A percentile compares a stretch with the other conserved stretches of the same genome.
phyloP scores from a whole-genome alignment of 2,329 filamentous ascomycete genomes.

The Epichloe aotearoae region DNA sequence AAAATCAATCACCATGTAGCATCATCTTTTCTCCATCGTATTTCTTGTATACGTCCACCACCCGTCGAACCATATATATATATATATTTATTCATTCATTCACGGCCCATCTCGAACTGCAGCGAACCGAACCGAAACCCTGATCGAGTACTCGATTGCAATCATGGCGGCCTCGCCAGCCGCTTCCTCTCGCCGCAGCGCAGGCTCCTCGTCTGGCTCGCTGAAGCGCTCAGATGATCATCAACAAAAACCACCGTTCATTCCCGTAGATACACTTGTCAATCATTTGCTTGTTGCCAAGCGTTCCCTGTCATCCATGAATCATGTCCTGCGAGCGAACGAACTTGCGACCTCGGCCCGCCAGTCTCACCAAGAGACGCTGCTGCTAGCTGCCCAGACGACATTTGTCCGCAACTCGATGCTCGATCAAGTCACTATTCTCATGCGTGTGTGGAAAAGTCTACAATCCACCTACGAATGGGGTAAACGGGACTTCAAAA shows the following conservation, averaged over 20 bases:
- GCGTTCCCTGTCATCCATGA: constrained; percentile 72
- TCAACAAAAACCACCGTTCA: constrained; percentile 7
- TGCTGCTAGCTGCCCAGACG: constrained; percentile 56
- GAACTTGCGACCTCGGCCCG: constrained; percentile 71
- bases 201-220: constrained; percentile 23
- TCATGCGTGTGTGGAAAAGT: constrained; percentile 36
- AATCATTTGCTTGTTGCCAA: constrained; percentile 78
- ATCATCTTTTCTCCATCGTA: neutral
- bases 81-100: neutral
- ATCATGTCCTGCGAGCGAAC: constrained; percentile 71
- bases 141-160: neutral
- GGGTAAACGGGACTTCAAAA: constrained; percentile 46
- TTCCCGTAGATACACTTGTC: constrained; percentile 61
- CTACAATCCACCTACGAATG: constrained; percentile 43
- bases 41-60: neutral
- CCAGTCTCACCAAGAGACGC: constrained; percentile 62
- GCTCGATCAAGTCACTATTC: constrained; percentile 37
- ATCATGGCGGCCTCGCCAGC: constrained; percentile 24
- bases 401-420: constrained; percentile 54
- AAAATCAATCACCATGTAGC: constrained; percentile 5
- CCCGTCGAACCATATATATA: neutral
- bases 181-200: constrained; percentile 22
- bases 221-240: constrained; percentile 18
- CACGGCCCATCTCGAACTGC: neutral
- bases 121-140: neutral